Evolutionary conservation across 2,329 filamentous ascomycete species (phyloP).

Genomic region (Chaetomium sp.): DNA sequence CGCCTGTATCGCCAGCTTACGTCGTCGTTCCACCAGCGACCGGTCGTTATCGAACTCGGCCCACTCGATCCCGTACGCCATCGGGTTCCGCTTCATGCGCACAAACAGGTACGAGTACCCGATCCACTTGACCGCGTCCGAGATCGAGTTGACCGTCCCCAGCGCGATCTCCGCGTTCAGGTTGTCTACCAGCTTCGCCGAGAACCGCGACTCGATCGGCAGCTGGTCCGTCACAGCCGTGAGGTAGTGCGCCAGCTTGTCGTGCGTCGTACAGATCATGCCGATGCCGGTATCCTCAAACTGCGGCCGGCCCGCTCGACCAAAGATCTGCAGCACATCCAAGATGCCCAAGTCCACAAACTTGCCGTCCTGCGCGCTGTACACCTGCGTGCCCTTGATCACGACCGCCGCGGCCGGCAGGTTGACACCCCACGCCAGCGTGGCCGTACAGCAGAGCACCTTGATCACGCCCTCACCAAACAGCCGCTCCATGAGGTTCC

Average conservation of each 20-base stretch:
- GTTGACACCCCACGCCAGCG: slow-evolving; percentile 97
- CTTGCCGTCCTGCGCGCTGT: slow-evolving; percentile 92
- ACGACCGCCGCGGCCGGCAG: slow-evolving; percentile 92
- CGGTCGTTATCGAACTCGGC: slow-evolving; percentile 83
- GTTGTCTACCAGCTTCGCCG: slow-evolving; percentile 89
- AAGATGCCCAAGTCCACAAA: slow-evolving; percentile 95
- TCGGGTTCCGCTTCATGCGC: slow-evolving; percentile 86
- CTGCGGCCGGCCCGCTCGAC: slow-evolving; percentile 93
- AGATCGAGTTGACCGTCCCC: slow-evolving; percentile 89
- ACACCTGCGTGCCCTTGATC: slow-evolving; percentile 96
- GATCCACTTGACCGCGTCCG: slow-evolving; percentile 93
- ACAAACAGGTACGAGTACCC: slow-evolving; percentile 98
- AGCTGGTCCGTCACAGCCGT: slow-evolving; percentile 91
- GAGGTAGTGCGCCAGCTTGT: slow-evolving; percentile 86
- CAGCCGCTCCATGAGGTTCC: slow-evolving; percentile 90
- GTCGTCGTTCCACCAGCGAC: slow-evolving; percentile 74
- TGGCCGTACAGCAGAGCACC: slow-evolving; percentile 96
- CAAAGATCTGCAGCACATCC: slow-evolving; percentile 96
- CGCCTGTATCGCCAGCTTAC: slow-evolving; percentile 81
- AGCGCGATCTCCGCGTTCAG: slow-evolving; percentile 90
- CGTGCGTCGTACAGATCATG: slow-evolving; percentile 95
- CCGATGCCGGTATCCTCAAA: slow-evolving; percentile 97
- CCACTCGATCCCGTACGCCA: slow-evolving; percentile 94
- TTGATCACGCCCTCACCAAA: slow-evolving; percentile 91
- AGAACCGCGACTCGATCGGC: slow-evolving; percentile 96